Conservation (phyloP, 1,284 basidiomycete species). For the Cutaneotrichosporon dermatis region DNA sequence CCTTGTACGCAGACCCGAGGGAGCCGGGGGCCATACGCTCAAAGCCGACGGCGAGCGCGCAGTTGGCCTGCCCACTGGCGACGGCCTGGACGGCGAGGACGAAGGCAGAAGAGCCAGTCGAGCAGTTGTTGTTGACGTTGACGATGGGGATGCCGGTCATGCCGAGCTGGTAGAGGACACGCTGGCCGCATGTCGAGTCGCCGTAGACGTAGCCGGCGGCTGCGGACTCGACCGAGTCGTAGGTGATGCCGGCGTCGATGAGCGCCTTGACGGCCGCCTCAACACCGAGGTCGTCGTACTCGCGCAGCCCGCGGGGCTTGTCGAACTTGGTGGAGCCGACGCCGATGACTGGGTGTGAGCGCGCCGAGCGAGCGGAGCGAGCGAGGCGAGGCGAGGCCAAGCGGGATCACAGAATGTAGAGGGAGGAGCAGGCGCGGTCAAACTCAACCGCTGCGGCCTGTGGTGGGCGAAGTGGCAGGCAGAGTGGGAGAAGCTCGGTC, state of each 20-base stretch:
- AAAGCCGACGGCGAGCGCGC: constrained; percentile 20
- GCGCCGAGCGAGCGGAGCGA: neutral
- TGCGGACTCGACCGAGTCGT: constrained; percentile 17
- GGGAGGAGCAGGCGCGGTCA: no score
- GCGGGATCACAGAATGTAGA: no score
- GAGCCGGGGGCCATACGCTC: constrained; percentile 22
- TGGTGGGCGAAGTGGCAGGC: no score
- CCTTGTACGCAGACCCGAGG: constrained; percentile 12
- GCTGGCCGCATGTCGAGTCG: constrained; percentile 21
- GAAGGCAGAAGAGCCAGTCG: constrained; percentile 19
- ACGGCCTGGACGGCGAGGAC: constrained; percentile 11
- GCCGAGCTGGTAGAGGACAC: constrained; percentile 21
- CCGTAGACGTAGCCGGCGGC: constrained; percentile 21
- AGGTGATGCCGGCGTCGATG: constrained; percentile 19
- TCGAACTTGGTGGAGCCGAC: constrained; percentile 26
- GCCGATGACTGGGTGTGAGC: constrained; percentile 15
- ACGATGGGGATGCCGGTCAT: constrained; percentile 22
- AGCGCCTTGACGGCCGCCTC: constrained; percentile 24
- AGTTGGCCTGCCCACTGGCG: constrained; percentile 17
- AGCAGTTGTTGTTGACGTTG: constrained; percentile 26
- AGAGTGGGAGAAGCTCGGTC: no score
- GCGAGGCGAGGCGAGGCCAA: neutral
- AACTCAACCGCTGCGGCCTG: no score
- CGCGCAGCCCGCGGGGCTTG: constrained; percentile 22
- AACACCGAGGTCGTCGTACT: constrained; percentile 20